These are phyloP conservation scores for Xylariaceae sp. DNA, from an alignment of 2,329 filamentous ascomycete genomes.

Conservation along the genomic window DNA sequence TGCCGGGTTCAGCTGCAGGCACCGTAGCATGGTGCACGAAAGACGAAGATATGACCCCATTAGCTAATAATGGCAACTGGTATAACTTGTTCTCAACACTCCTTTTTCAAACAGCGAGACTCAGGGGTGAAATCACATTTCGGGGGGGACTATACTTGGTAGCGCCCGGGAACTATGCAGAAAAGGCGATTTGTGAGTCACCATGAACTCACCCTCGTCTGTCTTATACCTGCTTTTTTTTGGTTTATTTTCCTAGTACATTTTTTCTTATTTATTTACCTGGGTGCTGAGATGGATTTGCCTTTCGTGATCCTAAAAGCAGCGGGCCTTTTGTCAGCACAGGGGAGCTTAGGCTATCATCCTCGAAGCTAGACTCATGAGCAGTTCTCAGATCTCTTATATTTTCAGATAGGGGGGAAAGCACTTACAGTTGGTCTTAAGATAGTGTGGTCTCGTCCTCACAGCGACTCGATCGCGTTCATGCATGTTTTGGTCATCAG, in stretches of 20 bases:
- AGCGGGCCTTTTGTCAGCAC: too few species aligned
- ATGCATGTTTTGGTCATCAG: conserved; percentile 4
- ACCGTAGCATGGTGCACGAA: too few species aligned
- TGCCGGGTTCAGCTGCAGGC: too few species aligned
- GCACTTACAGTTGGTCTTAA: conserved; percentile 14
- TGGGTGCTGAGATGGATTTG: too few species aligned
- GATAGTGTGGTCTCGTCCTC: conserved; percentile 6
- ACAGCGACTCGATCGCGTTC: conserved; percentile 1
- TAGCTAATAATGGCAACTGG: too few species aligned
- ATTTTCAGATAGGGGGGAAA: background rate
- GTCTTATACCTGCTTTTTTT: background rate
- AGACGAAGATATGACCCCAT: too few species aligned
- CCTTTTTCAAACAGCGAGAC: background rate
- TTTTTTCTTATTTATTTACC: too few species aligned
- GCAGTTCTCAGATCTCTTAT: background rate
- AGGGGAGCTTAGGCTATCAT: too few species aligned
- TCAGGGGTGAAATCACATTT: background rate
- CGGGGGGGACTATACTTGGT: background rate
- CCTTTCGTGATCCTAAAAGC: too few species aligned
- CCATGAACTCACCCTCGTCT: background rate
- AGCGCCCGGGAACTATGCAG: too few species aligned
- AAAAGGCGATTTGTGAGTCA: background rate
- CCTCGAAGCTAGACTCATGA: background rate
- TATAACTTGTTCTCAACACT: too few species aligned
- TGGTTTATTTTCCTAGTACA: too few species aligned